Evolutionary conservation across 352 stramenopile species (phyloP), one percentile per base, ranked within the genome.

Genomic region (Blastocystis sp.): DNA sequence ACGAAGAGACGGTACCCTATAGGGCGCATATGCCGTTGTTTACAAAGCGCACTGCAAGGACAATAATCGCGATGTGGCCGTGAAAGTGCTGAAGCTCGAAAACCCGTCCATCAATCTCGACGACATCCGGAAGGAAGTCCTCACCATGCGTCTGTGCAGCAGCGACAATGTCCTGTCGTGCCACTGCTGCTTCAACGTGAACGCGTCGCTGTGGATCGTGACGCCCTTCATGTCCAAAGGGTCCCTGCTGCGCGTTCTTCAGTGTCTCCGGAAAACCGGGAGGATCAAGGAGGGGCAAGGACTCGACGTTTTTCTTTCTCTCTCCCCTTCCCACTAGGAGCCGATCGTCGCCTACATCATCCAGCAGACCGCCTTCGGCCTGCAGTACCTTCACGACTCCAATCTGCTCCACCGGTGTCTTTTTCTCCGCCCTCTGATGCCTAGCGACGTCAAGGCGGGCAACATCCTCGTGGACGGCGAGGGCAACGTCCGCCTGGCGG

Each of bases 341-440:
- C 34, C n/a, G 14, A 76, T 76, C 43, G 76, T 87, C 34, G 76
- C 76, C 28, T 76, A 76, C 61, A 87, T 87, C 61, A 70, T 87
- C 48, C 61, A 61, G 21, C 34, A 87, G 48, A 60, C 64, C 14
- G 76, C 76, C 14, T 62, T 62, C 34, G 76, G 54, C 28, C 24
- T 87, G 19, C 45, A 70, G 42, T 87, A 87, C 48, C 64, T 87
- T 1, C 76, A 87, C 54, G 76, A 87, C 34, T 76, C 61, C 17
- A 76, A 76, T 21, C 61, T 87, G 11, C 61, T 87, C 4, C 76
- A 87, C n/a, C 48, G 76, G 76, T 87, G 38, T 48, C 4, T 45
- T 2, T 43, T n/a, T 48, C 24, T 34, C 40, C n/a, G 3, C 42
- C 24, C 1, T 40, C 14, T 87, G 2, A 76, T 48, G 17, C 10